Conservation (phyloP, 2,329 filamentous ascomycete species). For the Cladosporium sp. region DNA sequence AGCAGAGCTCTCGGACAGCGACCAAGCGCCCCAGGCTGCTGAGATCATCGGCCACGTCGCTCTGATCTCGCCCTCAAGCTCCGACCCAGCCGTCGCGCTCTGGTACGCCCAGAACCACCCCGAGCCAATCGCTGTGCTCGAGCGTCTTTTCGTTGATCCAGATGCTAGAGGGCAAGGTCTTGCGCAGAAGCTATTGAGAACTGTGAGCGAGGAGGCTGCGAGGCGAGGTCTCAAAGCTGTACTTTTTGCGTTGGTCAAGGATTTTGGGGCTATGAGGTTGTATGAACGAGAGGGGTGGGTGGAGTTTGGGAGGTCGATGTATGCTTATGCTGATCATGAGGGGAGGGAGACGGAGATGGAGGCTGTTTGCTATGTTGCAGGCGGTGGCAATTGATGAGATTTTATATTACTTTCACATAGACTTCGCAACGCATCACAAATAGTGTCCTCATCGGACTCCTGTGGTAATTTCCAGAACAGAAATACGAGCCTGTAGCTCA, state of each 20-base stretch:
- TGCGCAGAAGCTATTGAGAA: constrained; percentile 18
- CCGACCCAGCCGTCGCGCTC: constrained; percentile 17
- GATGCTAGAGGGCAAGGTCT: constrained; percentile 16
- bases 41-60: constrained; percentile 21
- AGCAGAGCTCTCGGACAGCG: neutral
- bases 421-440: too few relatives aligned
- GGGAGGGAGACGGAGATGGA: constrained; percentile 8
- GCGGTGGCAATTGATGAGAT: too few relatives aligned
- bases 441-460: too few relatives aligned
- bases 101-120: constrained; percentile 15
- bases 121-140: constrained; percentile 21
- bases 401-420: too few relatives aligned
- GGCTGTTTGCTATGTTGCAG: constrained; percentile 8
- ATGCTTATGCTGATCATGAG: neutral
- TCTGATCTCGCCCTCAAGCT: constrained; percentile 11
- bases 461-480: too few relatives aligned
- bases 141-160: constrained; percentile 25
- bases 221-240: constrained; percentile 14
- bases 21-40: neutral
- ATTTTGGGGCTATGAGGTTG: constrained; percentile 21
- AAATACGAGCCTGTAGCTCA: too few relatives aligned
- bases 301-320: constrained; percentile 15
- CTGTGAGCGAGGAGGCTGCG: constrained; percentile 13
- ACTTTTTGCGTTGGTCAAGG: constrained; percentile 24
- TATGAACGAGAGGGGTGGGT: constrained; percentile 23